Base-by-base conservation (phyloP, 1,284 basidiomycete genomes). In the Tylopilus orsonianus region DNA sequence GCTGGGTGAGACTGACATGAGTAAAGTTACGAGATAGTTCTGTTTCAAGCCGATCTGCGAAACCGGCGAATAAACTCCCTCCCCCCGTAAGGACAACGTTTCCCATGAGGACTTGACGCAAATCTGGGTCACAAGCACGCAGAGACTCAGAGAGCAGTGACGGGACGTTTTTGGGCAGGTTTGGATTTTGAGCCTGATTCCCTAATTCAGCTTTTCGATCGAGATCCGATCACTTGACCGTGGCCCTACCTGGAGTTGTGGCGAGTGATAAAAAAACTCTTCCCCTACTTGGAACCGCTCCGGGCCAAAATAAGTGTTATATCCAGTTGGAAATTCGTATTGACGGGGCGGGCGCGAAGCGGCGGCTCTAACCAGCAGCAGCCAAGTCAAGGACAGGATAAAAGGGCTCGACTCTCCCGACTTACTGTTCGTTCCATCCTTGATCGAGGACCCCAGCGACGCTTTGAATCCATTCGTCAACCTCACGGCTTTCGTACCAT, bases 241-340 rank as follows among this genome's bases (percentile, higher is more conserved):
- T 35, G 18, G 73, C 86, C 43, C 64, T 14, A 93, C 92, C 54
- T 84, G 75, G 29, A 94, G 78, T 57, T 87, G 85, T 30, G 81
- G 80, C 23, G 82, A 79, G 49, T 94, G 91, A 50, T 80, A 81
- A 75, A 97, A 98, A 67, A 93, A 86, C 48, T 93, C 81, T 68
- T 99, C 97, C 49, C 94, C 89, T 30, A 94, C 85, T 47, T 79
- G 73, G 68, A 86, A 91, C 27, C 96, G 82, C 61, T 96, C 91
- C 14, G 81, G 63, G 4, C 88, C 89, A 70, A 95, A 98, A 61
- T 83, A 85, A 29, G 85, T 80, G 64, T 87, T 93, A 72, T 87
- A 97, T 3, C 97, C 97, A 39, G 93, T 93, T 0, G 97, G 93
- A 74, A 99, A 98, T 71, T 99, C 97, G 73, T 95, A 99, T 58